These are phyloP conservation scores for Caloboletus inedulis DNA, from an alignment of 1,284 basidiomycete genomes.

Conservation along the genomic window DNA sequence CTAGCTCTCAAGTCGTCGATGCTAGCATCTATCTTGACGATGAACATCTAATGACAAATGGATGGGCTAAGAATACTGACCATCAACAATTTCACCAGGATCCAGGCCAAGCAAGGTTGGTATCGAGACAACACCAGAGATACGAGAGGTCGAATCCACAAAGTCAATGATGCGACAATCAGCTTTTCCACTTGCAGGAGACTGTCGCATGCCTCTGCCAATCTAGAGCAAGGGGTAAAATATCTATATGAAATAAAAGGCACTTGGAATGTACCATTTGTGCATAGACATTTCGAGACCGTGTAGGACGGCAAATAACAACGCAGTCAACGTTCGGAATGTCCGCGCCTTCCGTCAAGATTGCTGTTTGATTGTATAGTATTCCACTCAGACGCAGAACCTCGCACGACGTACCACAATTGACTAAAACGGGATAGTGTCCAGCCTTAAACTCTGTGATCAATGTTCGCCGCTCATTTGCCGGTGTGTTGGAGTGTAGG, in stretches of 20 bases:
- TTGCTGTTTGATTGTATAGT: slow-evolving; percentile 46
- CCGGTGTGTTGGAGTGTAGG: slow-evolving; percentile 71
- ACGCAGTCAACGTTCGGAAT: slow-evolving; percentile 93
- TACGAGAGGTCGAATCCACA: slow-evolving; percentile 74
- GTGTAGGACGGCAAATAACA: slow-evolving; percentile 81
- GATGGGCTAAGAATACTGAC: slow-evolving; percentile 36
- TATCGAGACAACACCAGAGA: slow-evolving; percentile 71
- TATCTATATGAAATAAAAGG: neutral
- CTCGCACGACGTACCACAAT: slow-evolving; percentile 65
- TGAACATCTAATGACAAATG: slow-evolving; percentile 6
- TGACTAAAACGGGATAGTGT: slow-evolving; percentile 84
- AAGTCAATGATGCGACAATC: slow-evolving; percentile 93
- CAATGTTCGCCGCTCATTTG: slow-evolving; percentile 60
- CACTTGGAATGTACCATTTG: slow-evolving; percentile 74
- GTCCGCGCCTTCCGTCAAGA: slow-evolving; percentile 90
- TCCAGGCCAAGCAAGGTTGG: slow-evolving; percentile 89
- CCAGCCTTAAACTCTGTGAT: slow-evolving; percentile 70
- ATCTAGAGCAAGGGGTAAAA: slow-evolving; percentile 51
- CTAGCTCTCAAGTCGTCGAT: slow-evolving; percentile 47
- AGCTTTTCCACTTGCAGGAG: slow-evolving; percentile 75
- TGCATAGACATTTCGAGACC: slow-evolving; percentile 84
- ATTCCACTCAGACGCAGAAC: neutral
- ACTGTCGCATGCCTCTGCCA: slow-evolving; percentile 88
- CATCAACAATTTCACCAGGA: slow-evolving; percentile 65
- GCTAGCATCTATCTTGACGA: slow-evolving; percentile 44